These are phyloP conservation scores for Fraxinus baroniana DNA, from an alignment of 305 asterid genomes.

Conservation along the genomic window DNA sequence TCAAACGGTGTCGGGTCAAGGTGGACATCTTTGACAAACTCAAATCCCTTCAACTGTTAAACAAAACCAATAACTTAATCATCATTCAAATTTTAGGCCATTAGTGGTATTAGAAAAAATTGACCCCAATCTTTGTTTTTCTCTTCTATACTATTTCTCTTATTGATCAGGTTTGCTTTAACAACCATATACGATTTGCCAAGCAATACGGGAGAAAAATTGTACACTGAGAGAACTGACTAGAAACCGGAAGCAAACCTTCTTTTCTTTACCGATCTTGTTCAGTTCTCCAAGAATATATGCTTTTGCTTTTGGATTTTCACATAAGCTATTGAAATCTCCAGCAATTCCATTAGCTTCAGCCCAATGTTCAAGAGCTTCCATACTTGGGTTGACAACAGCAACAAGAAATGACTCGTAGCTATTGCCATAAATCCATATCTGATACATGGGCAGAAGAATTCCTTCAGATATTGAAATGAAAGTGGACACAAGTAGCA, in stretches of 20 bases:
- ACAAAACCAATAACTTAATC: neutral
- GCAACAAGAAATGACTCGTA: constrained; percentile 79
- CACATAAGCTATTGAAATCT: constrained; percentile 49
- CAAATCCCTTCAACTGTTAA: constrained; percentile 79
- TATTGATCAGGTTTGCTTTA: neutral
- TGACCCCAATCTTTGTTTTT: neutral
- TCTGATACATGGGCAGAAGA: constrained; percentile 41
- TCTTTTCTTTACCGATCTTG: constrained; percentile 61
- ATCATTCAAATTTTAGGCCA: neutral
- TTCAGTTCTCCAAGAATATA: constrained; percentile 54
- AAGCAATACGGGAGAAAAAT: neutral
- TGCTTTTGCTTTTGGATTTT: constrained; percentile 46
- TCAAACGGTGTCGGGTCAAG: constrained; percentile 72
- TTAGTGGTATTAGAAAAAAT: neutral
- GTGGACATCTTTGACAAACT: constrained; percentile 60
- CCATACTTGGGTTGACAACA: constrained; percentile 69
- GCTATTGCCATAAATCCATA: constrained; percentile 84
- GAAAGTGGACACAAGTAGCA: neutral
- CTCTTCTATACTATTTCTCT: neutral
- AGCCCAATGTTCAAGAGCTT: constrained; percentile 58
- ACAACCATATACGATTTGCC: neutral
- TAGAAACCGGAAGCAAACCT: constrained; percentile 39
- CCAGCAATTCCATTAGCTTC: constrained; percentile 46
- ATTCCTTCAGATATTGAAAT: neutral
- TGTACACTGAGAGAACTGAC: neutral